Evolutionary conservation across 2,329 filamentous ascomycete genomes (phyloP), one percentile per base, ranked within the genome.

Genomic region (Phoma sp.): DNA sequence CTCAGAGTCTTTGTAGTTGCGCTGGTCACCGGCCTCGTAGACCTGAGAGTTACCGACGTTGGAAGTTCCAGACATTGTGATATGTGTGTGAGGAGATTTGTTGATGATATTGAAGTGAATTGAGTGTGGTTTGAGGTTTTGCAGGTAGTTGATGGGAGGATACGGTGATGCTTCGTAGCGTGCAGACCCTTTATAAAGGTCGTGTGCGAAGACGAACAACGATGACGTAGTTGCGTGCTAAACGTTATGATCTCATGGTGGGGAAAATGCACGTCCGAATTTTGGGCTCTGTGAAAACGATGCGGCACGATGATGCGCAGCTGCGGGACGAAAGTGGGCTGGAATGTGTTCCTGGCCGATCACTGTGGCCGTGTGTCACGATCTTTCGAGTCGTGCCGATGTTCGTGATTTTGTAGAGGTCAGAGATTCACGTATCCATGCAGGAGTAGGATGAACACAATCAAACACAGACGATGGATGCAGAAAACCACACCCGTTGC

Each of bases 21-120:
- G 84, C 76, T 95, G 90, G 77, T 95, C 90, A 55, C 87, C 88
- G 53, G 83, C 87, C 78, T 93, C 89, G 78, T 95, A 93, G 73
- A 91, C 78, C 57, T 77, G 74, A 60, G 77, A 68, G 73, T 80
- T 82, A 64, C 90, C 91, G 71, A 94, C 89, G 71, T 81, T 88
- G 54, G 88, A 90, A 51, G 75, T 78, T 67, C 78, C 78, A 66
- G 78, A 80, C 80, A 84, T 82, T 64, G 51, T 81, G 64, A 53
- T 47, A 43, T 49, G 51, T 43, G 24, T 22, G 29, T 51, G 21
- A 31, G 40, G 43, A 31, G 33, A 12, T 25, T 54, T 50, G 31
- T 51, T 49, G 25, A 27, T 19, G 25, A 6, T 36, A 29, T 35
- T 51, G 19, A 33, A n/a, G 17, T 39, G 39, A 25, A 25, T 48